Evolutionary conservation across 306 rosid species (phyloP).

Genomic region (Vigna reflexopilosa): DNA sequence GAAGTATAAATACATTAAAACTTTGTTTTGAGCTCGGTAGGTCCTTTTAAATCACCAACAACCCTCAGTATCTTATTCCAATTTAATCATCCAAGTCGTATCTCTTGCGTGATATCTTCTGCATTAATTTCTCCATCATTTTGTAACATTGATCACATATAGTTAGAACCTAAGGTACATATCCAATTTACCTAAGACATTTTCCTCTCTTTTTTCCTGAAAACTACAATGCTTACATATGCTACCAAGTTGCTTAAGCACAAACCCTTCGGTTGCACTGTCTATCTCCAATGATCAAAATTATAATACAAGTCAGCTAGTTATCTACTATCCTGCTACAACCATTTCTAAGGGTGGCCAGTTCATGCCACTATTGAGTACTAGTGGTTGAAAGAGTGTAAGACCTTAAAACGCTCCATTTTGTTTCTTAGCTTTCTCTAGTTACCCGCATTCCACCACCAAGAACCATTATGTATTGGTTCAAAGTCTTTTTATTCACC

Average conservation of each 20-base stretch:
- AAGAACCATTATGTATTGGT: not conserved
- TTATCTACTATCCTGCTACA: not conserved
- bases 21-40: not conserved
- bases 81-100: not conserved
- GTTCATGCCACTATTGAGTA: not conserved
- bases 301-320: not conserved
- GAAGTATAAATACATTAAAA: not conserved
- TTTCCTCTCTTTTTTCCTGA: too few species aligned
- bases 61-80: not conserved
- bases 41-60: not conserved
- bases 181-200: too few species aligned
- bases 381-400: not conserved
- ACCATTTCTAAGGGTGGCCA: not conserved
- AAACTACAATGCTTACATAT: too few species aligned
- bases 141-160: not conserved
- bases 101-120: not conserved
- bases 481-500: not conserved
- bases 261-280: too few species aligned
- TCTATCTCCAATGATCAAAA: too few species aligned
- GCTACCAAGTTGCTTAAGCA: too few species aligned
- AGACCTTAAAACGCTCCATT: not conserved
- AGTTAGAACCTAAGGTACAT: too few species aligned
- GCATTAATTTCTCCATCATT: not conserved
- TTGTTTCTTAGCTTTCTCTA: not conserved
- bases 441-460: not conserved